A percentile compares a stretch with the other conserved stretches of the same genome.
phyloP scores from a whole-genome alignment of 2,329 filamentous ascomycete genomes.

The Penicillium sp. region DNA sequence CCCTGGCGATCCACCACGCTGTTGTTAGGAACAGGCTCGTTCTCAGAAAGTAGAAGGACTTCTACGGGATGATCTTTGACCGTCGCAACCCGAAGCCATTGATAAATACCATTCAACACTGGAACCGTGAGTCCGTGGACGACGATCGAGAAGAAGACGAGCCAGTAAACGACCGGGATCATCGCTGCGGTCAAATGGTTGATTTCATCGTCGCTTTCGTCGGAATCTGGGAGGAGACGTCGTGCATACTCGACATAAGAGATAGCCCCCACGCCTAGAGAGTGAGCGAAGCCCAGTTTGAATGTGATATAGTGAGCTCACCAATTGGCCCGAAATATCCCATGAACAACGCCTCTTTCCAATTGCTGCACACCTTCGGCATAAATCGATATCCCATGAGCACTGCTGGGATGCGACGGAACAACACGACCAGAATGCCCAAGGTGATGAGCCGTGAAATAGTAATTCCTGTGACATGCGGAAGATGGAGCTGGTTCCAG shows the following conservation, averaged over 20 bases:
- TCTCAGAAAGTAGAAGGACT: conserved; percentile 37
- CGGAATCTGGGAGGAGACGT: conserved; percentile 48
- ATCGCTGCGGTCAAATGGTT: conserved; percentile 47
- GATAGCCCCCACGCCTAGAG: conserved; percentile 47
- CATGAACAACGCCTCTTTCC: conserved; percentile 65
- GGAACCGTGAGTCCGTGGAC: conserved; percentile 47
- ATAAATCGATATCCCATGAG: conserved; percentile 60
- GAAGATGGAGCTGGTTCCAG: conserved; percentile 60
- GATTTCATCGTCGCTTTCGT: conserved; percentile 45
- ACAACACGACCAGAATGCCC: conserved; percentile 57
- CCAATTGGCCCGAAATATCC: conserved; percentile 57
- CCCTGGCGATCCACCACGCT: conserved; percentile 31
- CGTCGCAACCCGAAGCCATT: conserved; percentile 31
- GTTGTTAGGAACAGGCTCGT: conserved; percentile 42
- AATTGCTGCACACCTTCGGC: conserved; percentile 56
- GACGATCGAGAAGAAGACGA: conserved; percentile 48
- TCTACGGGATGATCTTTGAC: conserved; percentile 41
- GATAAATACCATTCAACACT: conserved; percentile 38
- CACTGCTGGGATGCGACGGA: conserved; percentile 63
- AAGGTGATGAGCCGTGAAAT: conserved; percentile 55
- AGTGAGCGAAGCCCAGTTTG: neutral
- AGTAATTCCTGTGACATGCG: conserved; percentile 59
- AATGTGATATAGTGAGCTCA: too few relatives aligned
- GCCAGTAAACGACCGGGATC: conserved; percentile 50
- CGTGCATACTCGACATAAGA: conserved; percentile 53